Conservation (phyloP, 2,329 filamentous ascomycete genomes). For the Stachybotrys chartarum region DNA sequence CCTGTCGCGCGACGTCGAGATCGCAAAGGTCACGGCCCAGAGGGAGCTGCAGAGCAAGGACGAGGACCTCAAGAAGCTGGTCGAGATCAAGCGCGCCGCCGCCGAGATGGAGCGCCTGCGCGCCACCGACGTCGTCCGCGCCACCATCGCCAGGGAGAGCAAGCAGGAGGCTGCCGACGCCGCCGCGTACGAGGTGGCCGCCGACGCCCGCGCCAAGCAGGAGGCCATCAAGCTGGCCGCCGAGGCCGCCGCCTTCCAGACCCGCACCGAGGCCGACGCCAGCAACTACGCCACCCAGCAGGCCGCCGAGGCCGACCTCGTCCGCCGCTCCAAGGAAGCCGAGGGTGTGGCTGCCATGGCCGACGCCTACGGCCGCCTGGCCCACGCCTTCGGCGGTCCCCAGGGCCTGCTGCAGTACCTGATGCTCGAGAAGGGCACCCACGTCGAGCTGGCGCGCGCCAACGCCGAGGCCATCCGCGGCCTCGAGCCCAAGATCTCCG, state of each 20-base stretch:
- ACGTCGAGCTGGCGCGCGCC: conserved; percentile 68
- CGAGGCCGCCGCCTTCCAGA: conserved; percentile 45
- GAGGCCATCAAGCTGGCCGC: conserved; percentile 46
- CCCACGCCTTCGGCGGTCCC: conserved; percentile 68
- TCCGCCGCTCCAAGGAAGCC: conserved; percentile 63
- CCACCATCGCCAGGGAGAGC: conserved; percentile 60
- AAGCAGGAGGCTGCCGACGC: conserved; percentile 63
- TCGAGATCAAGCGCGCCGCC: conserved; percentile 69
- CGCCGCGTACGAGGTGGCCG: conserved; percentile 56
- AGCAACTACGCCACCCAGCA: conserved; percentile 29
- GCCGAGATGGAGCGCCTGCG: conserved; percentile 77
- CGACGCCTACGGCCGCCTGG: conserved; percentile 67
- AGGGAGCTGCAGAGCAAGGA: conserved; percentile 69
- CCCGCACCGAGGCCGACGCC: conserved; percentile 37
- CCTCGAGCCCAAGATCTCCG: conserved; percentile 80
- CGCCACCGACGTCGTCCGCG: conserved; percentile 71
- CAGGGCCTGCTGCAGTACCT: conserved; percentile 74
- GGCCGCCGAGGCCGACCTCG: conserved; percentile 52
- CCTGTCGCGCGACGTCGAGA: conserved; percentile 66
- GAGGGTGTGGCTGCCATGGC: conserved; percentile 73
- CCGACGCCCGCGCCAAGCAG: conserved; percentile 48
- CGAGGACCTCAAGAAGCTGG: conserved; percentile 71
- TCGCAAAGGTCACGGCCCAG: conserved; percentile 66
- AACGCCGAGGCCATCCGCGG: conserved; percentile 71
- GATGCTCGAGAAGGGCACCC: conserved; percentile 80